Evolutionary conservation across 768 basidiomycete genomes (phyloP), one percentile per base, ranked within the genome.

Genomic region (Lactifluus pinguis): DNA sequence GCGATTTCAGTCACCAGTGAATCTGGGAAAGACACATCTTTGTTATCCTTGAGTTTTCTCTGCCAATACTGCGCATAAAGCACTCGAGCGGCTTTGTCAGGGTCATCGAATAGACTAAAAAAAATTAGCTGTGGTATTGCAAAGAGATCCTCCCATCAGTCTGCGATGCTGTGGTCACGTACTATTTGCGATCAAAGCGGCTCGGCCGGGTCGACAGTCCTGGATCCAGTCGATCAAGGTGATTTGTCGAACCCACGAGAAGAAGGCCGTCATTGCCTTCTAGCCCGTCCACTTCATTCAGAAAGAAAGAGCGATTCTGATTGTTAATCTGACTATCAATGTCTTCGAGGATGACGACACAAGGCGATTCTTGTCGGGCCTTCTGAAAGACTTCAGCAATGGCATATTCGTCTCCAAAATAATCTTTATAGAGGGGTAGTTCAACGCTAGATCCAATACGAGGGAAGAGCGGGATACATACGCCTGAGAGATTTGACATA

Each of bases 111-210:
- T 55, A 80, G 69, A 68, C 87, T 89, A n/a, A 53, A 1, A 53
- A 1, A 44, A n/a, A 45, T 38, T 47, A 21, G 10, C 8, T 55
- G 3, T 19, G 19, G n/a, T 41, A 10, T 1, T 17, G n/a, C 36
- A 3, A 15, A 41, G 13, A 49, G 38, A 29, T 32, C 29, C 25
- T 32, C 29, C 25, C 32, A 57, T 42, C 9, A 30, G 29, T 48
- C 34, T 44, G 36, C 10, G 1, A 4, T n/a, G 10, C 17, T 14
- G 48, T 0, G 42, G 51, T 39, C 9, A 79, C 87, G 63, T 65
- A 88, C 89, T 84, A 92, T 76, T 92, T 91, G 55, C 92, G 78
- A 69, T 93, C 91, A 66, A 93, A 93, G 42, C 91, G 82, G 66
- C 87, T 90, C 9, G 91, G 91, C 19, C 92, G 80, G 45, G 76